Evolutionary conservation across 306 rosid species (phyloP).

Genomic region (Vachellia collinsii): DNA sequence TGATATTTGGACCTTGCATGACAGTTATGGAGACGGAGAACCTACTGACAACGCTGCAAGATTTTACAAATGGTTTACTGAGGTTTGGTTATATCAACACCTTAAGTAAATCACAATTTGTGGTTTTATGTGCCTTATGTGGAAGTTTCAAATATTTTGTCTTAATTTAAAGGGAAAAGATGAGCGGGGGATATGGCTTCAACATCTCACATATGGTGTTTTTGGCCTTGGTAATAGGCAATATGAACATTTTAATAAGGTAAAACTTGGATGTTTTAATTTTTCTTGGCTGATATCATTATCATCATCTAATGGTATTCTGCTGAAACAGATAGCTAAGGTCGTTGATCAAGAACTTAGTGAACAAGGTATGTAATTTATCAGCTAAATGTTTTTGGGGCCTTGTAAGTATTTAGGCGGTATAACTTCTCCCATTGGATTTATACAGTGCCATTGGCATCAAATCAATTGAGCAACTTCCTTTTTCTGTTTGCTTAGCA

Average conservation of each 20-base stretch:
- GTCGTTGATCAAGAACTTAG: constrained; percentile 58
- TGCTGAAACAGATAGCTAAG: constrained; percentile 51
- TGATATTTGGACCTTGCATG: constrained; percentile 30
- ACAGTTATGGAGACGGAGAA: constrained; percentile 71
- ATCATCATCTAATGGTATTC: background rate
- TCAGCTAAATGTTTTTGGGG: background rate
- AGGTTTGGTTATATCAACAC: constrained; percentile 43
- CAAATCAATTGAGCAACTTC: background rate
- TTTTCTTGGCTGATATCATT: background rate
- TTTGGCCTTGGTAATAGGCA: constrained; percentile 69
- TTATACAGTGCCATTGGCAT: background rate
- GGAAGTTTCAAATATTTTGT: background rate
- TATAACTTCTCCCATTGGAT: background rate
- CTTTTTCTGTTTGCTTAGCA: constrained; percentile 15
- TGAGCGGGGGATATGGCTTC: constrained; percentile 53
- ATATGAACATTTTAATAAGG: constrained; percentile 73
- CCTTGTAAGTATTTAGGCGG: background rate
- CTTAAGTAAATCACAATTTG: background rate
- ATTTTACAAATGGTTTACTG: constrained; percentile 63
- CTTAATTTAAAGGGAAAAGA: constrained; percentile 47
- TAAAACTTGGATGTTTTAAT: constrained; percentile 21
- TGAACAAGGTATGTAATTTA: constrained; percentile 48
- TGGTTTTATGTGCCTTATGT: background rate
- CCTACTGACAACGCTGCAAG: constrained; percentile 72
- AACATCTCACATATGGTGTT: constrained; percentile 57